Base-by-base conservation (phyloP, 306 rosid species). In the Sesbania bispinosa region DNA sequence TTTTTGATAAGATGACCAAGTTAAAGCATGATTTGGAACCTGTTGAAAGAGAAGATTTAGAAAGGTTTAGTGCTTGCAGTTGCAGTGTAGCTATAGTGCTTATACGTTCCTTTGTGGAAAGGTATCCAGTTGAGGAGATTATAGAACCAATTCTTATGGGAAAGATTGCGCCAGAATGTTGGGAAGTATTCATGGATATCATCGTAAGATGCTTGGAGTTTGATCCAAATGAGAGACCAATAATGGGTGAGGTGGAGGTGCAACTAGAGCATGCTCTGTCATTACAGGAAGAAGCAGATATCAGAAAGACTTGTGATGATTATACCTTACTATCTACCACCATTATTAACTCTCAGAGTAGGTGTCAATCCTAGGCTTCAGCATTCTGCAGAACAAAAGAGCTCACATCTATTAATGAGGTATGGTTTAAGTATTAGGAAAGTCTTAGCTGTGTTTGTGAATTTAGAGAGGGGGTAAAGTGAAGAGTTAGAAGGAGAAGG, bases 161-260 rank as follows among this genome's bases (percentile, higher is more conserved):
- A 48, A 75, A 61, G 41, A 62, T 83, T 42, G 76, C 82, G 7
- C 74, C 85, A 0, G 64, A 38, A 20, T 53, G 80, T 46, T 55
- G 73, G 72, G 60, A 8, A 52, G 79, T 26, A 5, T 83, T 45
- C 27, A 1, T 72, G 1, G 42, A 42, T 23, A 60, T 83, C 15
- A 26, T 58, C 0, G 13, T 39, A 3, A 69, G 69, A 24, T 83
- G 87, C 2, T 45, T 77, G 38, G 75, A 35, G n/a, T 1, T 2
- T 0, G 43, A 35, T 38, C 67, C 77, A 21, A 14, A 73, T 33
- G 77, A 73, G 5, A 39, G 81, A 36, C 83, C 86, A 3, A 6
- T 60, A 16, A 83, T 77, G 70, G 66, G 71, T 24, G 87, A 83
- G 29, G 84, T 79, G 36, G 55, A 42, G 82, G 67, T 62, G 32